Evolutionary conservation across 306 rosid species (phyloP).

Genomic region (Leucaena leucocephala): DNA sequence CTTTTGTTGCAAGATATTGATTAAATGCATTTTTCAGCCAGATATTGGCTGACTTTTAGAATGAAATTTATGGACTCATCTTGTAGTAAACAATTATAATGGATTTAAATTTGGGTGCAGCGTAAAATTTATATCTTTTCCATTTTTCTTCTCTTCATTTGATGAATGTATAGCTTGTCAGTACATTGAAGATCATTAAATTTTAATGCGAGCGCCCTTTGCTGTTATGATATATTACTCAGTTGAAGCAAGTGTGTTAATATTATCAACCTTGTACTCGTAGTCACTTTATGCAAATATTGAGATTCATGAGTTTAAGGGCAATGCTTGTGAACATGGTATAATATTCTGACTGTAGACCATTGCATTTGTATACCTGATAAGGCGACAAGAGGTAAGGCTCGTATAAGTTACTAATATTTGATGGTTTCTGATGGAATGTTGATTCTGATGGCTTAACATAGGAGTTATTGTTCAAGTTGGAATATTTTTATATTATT

Average conservation of each 20-base stretch:
- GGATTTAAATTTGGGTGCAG: conserved; percentile 36
- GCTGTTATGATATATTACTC: conserved; percentile 15
- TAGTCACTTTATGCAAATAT: not conserved
- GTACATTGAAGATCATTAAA: conserved; percentile 5
- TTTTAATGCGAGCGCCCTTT: not conserved
- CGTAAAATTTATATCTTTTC: not conserved
- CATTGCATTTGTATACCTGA: not conserved
- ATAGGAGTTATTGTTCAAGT: not conserved
- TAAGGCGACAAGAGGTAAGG: not conserved
- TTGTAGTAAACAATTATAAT: conserved; percentile 36
- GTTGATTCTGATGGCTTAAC: not conserved
- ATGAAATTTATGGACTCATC: conserved; percentile 33
- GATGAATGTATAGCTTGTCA: not conserved
- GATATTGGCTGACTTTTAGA: conserved; percentile 38
- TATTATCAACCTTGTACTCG: not conserved
- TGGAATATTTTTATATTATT: not conserved
- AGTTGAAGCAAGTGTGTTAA: not conserved
- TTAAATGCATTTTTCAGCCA: conserved; percentile 41
- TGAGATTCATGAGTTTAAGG: conserved; percentile 6
- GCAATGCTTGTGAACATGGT: too few species aligned
- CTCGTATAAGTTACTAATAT: not conserved
- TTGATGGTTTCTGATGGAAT: conserved; percentile 13
- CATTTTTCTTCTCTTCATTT: not conserved
- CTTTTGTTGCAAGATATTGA: conserved; percentile 36
- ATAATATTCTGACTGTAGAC: too few species aligned